Evolutionary conservation across 306 rosid genomes (phyloP), one percentile per base, ranked within the genome.

Genomic region (Spatholobus suberectus): DNA sequence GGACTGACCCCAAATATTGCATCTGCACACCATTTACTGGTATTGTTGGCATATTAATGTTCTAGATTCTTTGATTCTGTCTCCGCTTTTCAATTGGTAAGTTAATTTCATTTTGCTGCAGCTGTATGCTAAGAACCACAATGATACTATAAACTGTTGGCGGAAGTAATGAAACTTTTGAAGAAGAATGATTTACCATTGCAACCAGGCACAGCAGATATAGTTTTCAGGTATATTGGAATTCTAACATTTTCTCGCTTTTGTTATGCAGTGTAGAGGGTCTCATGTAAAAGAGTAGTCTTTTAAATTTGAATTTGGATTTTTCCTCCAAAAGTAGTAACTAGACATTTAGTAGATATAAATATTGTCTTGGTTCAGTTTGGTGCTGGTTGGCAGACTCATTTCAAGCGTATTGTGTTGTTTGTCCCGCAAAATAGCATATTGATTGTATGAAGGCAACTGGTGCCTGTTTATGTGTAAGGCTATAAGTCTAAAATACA

Each of bases 151-250:
- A 81, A 89, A 62, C 91, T 96, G 70, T 73, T 94, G 95, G 89
- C 61, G 83, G 98, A 94, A 32, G 80, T 92, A 79, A 90, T 94
- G 99, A 81, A 83, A 82, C 98, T 93, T 83, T 4, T 91, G 58
- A 89, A 89, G 87, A 85, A 14, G 81, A 96, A 94, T 85, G 90
- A 76, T 86, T 66, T 96, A 68, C 94, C 94, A 27, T 77, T 92
- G 91, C 99, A 96, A 83, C 90, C 99, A 12, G 98, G 98, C 81
- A 93, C 99, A 54, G 98, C 97, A 76, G 99, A 96, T 90, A 93
- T 94, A 57, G 90, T 96, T 81, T 93, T 94, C 89, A 91, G 99
- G 99, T 93, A 81, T 46, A 51, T 65, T 84, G 65, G 51, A 57
- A 11, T 66, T 76, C 15, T 80, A 79, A 37, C 43, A n/a, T 37